Evolutionary conservation across 2,329 filamentous ascomycete species (phyloP).

Genomic region (Cordyceps farinosa): DNA sequence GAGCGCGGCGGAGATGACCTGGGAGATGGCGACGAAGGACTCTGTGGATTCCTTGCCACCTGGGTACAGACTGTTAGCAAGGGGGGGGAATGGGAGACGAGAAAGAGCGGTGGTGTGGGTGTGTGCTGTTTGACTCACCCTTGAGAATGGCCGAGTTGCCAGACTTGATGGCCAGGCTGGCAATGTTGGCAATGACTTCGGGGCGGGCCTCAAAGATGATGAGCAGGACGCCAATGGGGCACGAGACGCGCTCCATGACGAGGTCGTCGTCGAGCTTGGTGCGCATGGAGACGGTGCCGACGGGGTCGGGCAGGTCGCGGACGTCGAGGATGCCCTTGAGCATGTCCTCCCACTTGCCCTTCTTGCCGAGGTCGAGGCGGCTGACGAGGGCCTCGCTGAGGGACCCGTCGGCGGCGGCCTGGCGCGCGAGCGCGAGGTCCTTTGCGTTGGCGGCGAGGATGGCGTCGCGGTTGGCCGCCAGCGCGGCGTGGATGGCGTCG

Average conservation of each 20-base stretch:
- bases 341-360: slow-evolving; percentile 97
- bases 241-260: slow-evolving; percentile 80
- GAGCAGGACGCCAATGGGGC: slow-evolving; percentile 93
- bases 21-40: slow-evolving; percentile 89
- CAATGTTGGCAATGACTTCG: slow-evolving; percentile 98
- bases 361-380: slow-evolving; percentile 77
- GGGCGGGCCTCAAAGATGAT: slow-evolving; percentile 98
- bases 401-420: slow-evolving; percentile 69
- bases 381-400: slow-evolving; percentile 82
- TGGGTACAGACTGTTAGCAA: slow-evolving; percentile 30
- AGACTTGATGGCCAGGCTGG: slow-evolving; percentile 91
- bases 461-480: slow-evolving; percentile 63
- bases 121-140: slow-evolving; percentile 51
- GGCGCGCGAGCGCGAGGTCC: slow-evolving; percentile 72
- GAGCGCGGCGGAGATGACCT: slow-evolving; percentile 76
- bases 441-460: slow-evolving; percentile 84
- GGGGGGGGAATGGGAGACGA: too few species aligned
- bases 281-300: slow-evolving; percentile 78
- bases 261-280: slow-evolving; percentile 85
- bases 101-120: too few species aligned
- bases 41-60: slow-evolving; percentile 92
- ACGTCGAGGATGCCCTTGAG: slow-evolving; percentile 91
- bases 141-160: slow-evolving; percentile 97
- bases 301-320: slow-evolving; percentile 76
- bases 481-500: slow-evolving; percentile 75